Evolutionary conservation across 306 rosid species (phyloP).

Genomic region (Castanospermum australe): DNA sequence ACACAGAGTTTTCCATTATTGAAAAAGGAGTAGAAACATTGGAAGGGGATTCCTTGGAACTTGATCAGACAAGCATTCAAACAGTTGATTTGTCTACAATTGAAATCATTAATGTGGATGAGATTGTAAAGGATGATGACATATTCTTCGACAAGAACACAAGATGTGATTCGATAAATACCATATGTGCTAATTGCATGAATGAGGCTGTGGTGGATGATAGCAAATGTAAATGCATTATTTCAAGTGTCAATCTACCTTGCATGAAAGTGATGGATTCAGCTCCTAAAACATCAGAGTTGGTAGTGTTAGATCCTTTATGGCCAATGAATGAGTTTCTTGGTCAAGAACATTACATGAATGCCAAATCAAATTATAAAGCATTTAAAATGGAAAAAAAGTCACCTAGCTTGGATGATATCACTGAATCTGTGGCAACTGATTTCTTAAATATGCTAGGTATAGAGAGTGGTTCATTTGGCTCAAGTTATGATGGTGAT

Average conservation of each 20-base stretch:
- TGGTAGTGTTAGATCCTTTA: slow-evolving; percentile 10
- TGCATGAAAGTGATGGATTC: slow-evolving; percentile 32
- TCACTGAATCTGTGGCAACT: slow-evolving; percentile 57
- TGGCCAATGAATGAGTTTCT: slow-evolving; percentile 19
- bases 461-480: slow-evolving; percentile 45
- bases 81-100: slow-evolving; percentile 34
- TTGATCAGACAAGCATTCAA: slow-evolving; percentile 38
- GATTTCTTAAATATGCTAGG: slow-evolving; percentile 68
- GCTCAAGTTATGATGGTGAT: slow-evolving; percentile 43
- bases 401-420: slow-evolving; percentile 59
- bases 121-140: slow-evolving; percentile 47
- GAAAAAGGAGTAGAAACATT: slow-evolving; percentile 65
- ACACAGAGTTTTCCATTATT: slow-evolving; percentile 45
- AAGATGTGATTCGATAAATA: slow-evolving; percentile 29
- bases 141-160: slow-evolving; percentile 27
- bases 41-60: slow-evolving; percentile 38
- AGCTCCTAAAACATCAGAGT: slow-evolving; percentile 28
- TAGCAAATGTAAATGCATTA: slow-evolving; percentile 27
- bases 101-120: slow-evolving; percentile 48
- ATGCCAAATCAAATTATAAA: slow-evolving; percentile 38
- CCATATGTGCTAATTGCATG: slow-evolving; percentile 7
- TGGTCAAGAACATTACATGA: slow-evolving; percentile 25
- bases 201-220: slow-evolving; percentile 25
- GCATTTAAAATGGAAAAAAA: slow-evolving; percentile 29
- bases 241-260: slow-evolving; percentile 28